Base-by-base conservation (phyloP, 805 yeast genomes). In the Kluyveromyces starmeri region DNA sequence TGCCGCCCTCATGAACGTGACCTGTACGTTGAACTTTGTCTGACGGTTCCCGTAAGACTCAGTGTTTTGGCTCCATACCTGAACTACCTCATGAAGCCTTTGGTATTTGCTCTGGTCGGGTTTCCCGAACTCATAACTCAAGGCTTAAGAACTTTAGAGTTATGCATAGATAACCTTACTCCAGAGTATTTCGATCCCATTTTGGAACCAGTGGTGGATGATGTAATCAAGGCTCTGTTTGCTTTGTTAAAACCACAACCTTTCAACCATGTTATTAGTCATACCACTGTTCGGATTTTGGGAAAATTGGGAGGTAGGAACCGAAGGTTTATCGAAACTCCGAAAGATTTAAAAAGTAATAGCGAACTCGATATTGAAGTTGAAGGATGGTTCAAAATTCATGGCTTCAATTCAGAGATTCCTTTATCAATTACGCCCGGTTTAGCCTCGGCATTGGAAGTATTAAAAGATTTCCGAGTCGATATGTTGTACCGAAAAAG, bases 261-360 rank as follows among this genome's bases (percentile, higher is more conserved):
- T 0, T 86, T 85, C 53, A 84, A 83, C 45, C 97, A 92, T 47
- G 94, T 85, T 44, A 95, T 88, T 45, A 81, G 95, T 12, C 98
- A 92, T 53, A 85, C 95, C 0, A 88, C 97, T 0, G 77, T 92
- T 37, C 70, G 97, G 42, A 85, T 92, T 24, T 64, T 92, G 34
- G 98, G 99, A 33, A 92, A 94, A 53, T 64, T 92, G 12, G 99
- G 99, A 24, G 99, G 99, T 2, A 73, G 98, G 51, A 92, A 92
- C 49, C 77, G 96, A 46, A 77, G 80, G 34, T 84, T 85, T 52
- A 68, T 92, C 47, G 75, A 75, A 37, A 81, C 94, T 2, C 85
- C 88, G 25, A 62, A 71, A 27, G 79, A 82, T 37, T 62, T 92
- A 45, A 64, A 67, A 30, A 59, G 73, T 1, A 70, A 69, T 39